phyloP scores from a whole-genome alignment of 225 moss, liverwort and hornwort species.

The Anthoceros angustus region DNA sequence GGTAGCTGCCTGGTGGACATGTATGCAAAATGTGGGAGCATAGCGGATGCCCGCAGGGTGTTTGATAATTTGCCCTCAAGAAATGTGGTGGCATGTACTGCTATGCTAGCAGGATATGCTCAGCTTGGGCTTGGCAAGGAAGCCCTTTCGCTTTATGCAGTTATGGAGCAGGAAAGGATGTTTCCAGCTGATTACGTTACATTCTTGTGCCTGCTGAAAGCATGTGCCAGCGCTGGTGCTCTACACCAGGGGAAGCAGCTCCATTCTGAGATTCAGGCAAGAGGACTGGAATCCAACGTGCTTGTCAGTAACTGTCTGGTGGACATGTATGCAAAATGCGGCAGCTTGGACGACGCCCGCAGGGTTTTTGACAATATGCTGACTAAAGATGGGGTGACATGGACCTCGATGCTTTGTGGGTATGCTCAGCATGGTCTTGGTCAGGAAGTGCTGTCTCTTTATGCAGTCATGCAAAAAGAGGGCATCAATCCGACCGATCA shows the following conservation, averaged over 20 bases:
- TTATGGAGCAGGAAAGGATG: not conserved
- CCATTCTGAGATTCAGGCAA: too few relatives aligned
- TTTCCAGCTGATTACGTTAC: not conserved
- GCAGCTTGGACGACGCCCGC: too few relatives aligned
- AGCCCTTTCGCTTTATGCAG: not conserved
- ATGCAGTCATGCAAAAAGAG: too few relatives aligned
- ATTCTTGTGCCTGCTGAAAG: not conserved
- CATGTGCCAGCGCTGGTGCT: not conserved
- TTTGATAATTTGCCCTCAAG: not conserved
- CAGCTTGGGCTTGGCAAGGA: not conserved
- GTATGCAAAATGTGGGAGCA: not conserved
- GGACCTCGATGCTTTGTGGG: too few relatives aligned
- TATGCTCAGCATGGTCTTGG: too few relatives aligned
- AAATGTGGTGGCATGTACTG: not conserved
- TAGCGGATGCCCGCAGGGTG: not conserved
- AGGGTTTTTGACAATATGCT: too few relatives aligned
- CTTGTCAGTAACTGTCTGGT: too few relatives aligned
- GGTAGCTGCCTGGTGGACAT: not conserved
- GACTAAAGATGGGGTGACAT: too few relatives aligned
- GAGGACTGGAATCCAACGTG: too few relatives aligned
- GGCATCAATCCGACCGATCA: too few relatives aligned
- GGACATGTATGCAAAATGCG: too few relatives aligned
- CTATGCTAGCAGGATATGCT: not conserved
- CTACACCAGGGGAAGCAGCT: not conserved
- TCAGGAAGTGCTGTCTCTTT: too few relatives aligned